Conservation (phyloP, 2,329 filamentous ascomycete species). For the Talaromyces sp. region DNA sequence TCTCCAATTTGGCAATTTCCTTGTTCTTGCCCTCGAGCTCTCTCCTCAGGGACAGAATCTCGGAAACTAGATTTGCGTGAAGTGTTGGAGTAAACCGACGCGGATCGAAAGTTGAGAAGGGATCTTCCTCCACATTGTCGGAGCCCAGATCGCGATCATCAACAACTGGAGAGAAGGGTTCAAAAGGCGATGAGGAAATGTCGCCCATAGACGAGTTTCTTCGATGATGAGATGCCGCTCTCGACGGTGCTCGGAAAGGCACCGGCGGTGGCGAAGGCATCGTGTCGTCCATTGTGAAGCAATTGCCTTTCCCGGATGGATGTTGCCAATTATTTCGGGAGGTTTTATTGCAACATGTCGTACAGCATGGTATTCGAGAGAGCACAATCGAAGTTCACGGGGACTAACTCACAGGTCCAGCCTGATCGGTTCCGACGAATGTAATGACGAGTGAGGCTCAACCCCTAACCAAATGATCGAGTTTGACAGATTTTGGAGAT, state of each 20-base stretch:
- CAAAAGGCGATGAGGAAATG: slow-evolving; percentile 54
- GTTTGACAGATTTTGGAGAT: background rate
- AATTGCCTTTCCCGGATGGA: background rate
- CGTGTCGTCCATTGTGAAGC: slow-evolving; percentile 2
- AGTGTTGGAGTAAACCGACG: slow-evolving; percentile 90
- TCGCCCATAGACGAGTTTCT: slow-evolving; percentile 60
- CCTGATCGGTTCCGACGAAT: slow-evolving; percentile 3
- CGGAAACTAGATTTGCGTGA: slow-evolving; percentile 88
- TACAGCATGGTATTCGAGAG: background rate
- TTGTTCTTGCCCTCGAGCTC: slow-evolving; percentile 87
- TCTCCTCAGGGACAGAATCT: slow-evolving; percentile 79
- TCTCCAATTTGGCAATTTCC: slow-evolving; percentile 79
- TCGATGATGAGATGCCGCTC: slow-evolving; percentile 56
- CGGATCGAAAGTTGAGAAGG: slow-evolving; percentile 73
- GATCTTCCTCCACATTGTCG: slow-evolving; percentile 47
- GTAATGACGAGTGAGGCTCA: background rate
- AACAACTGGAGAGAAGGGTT: slow-evolving; percentile 35
- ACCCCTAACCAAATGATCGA: background rate
- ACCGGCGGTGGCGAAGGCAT: slow-evolving; percentile 64
- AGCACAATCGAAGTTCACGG: background rate
- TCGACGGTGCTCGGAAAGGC: slow-evolving; percentile 61
- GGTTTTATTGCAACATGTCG: slow-evolving; percentile 9
- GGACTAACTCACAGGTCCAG: slow-evolving; percentile 1
- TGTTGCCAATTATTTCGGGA: background rate
- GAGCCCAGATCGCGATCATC: slow-evolving; percentile 34